These are phyloP conservation scores for Sordariomycetes sp. DNA, from an alignment of 2,329 filamentous ascomycete genomes.

Conservation along the genomic window DNA sequence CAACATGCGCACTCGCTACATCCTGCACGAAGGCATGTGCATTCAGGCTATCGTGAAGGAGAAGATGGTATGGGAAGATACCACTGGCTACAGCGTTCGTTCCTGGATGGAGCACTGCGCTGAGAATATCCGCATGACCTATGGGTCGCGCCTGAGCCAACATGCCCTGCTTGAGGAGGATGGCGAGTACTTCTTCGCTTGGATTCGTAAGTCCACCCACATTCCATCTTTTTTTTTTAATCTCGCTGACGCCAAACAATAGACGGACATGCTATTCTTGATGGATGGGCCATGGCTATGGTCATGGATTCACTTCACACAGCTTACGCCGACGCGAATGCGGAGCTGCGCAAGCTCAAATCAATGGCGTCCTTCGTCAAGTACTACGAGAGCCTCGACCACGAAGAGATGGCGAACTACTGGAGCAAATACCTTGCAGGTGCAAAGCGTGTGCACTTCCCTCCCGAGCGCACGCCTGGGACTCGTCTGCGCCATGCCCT, in stretches of 20 bases:
- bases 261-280: constrained; percentile 10
- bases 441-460: not conserved
- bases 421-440: constrained; percentile 3
- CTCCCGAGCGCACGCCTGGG: constrained; percentile 3
- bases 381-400: constrained; percentile 23
- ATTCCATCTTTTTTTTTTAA: too few relatives aligned
- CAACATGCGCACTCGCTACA: constrained; percentile 6
- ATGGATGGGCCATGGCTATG: constrained; percentile 10
- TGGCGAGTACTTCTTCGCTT: not conserved
- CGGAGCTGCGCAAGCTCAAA: not conserved
- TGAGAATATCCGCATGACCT: constrained; percentile 1
- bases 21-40: constrained; percentile 2
- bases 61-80: constrained; percentile 1
- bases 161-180: constrained; percentile 5
- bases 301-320: not conserved
- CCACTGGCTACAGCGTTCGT: not conserved
- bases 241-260: too few relatives aligned
- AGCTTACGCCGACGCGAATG: not conserved
- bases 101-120: not conserved
- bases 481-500: not conserved
- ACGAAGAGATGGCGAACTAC: not conserved
- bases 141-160: constrained; percentile 5
- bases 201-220: too few relatives aligned
- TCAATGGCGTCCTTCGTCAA: constrained; percentile 28
- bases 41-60: constrained; percentile 3